Evolutionary conservation across 768 basidiomycete species (phyloP).

Genomic region (Kwoniella europaea): DNA sequence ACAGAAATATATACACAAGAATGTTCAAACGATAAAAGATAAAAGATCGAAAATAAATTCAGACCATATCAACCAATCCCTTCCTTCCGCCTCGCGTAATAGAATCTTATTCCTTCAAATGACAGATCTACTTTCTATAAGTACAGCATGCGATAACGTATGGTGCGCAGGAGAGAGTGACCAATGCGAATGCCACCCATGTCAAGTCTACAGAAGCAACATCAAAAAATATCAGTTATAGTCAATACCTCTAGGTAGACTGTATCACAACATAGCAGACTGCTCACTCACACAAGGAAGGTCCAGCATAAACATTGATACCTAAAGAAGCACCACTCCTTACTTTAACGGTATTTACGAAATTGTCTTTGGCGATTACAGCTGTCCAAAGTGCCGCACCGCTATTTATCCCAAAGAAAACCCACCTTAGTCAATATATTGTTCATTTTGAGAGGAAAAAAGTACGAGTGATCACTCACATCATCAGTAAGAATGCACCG

Average conservation of each 20-base stretch:
- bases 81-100: too few species aligned
- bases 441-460: neutral
- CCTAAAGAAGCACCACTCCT: conserved; percentile 38
- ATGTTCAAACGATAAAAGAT: too few species aligned
- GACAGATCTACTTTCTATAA: conserved; percentile 35
- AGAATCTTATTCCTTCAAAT: neutral
- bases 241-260: too few species aligned
- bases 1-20: neutral
- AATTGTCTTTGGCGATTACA: conserved; percentile 50
- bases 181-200: conserved; percentile 55
- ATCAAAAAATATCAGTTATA: too few species aligned
- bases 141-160: conserved; percentile 55
- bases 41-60: neutral
- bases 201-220: conserved; percentile 42
- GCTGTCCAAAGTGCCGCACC: conserved; percentile 56
- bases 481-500: conserved; percentile 40
- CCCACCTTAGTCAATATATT: neutral
- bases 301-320: conserved; percentile 45
- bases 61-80: neutral
- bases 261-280: neutral
- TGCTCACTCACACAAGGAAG: conserved; percentile 49
- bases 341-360: conserved; percentile 44
- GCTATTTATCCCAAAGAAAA: conserved; percentile 20
- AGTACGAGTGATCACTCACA: conserved; percentile 37
- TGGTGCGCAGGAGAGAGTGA: conserved; percentile 47